A percentile compares a stretch with the other conserved stretches of the same genome.
Evolutionary conservation across 1,139 yeast species (phyloP).

Genomic region (Pichia sp.): DNA sequence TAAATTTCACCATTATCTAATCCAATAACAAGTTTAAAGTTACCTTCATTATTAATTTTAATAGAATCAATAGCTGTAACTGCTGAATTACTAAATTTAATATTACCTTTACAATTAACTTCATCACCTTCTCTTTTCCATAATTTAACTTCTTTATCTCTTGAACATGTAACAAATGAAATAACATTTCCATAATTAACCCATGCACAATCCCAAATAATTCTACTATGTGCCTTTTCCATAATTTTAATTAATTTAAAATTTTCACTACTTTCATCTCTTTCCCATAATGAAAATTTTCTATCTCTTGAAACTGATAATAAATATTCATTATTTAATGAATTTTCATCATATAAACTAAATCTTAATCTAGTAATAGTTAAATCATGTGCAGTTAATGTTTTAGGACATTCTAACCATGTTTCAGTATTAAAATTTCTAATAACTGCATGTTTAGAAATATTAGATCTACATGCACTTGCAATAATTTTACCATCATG

Average conservation of each 20-base stretch:
- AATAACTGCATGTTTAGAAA: conserved; percentile 76
- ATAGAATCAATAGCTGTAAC: conserved; percentile 69
- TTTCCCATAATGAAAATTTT: conserved; percentile 71
- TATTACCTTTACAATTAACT: conserved; percentile 29
- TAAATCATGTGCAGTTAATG: conserved; percentile 60
- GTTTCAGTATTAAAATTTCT: conserved; percentile 60
- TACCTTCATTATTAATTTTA: conserved; percentile 23
- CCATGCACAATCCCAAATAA: conserved; percentile 96
- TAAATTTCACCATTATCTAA: conserved; percentile 56
- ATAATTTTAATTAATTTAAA: conserved; percentile 42
- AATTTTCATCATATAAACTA: conserved; percentile 27
- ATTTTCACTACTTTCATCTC: conserved; percentile 29
- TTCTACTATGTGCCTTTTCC: conserved; percentile 79
- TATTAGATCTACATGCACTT: conserved; percentile 87
- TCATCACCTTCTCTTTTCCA: conserved; percentile 48
- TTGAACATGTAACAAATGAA: conserved; percentile 72
- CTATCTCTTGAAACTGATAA: conserved; percentile 89
- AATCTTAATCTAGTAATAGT: conserved; percentile 81
- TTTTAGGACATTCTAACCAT: conserved; percentile 53
- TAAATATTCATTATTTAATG: conserved; percentile 37
- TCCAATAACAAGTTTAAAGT: conserved; percentile 55
- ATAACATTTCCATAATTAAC: conserved; percentile 36
- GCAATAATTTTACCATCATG: conserved; percentile 65
- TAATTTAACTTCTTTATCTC: conserved; percentile 72
- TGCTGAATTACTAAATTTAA: conserved; percentile 43